phyloP scores from a whole-genome alignment of 2,329 filamentous ascomycete genomes.

The Colletotrichum paranaense region DNA sequence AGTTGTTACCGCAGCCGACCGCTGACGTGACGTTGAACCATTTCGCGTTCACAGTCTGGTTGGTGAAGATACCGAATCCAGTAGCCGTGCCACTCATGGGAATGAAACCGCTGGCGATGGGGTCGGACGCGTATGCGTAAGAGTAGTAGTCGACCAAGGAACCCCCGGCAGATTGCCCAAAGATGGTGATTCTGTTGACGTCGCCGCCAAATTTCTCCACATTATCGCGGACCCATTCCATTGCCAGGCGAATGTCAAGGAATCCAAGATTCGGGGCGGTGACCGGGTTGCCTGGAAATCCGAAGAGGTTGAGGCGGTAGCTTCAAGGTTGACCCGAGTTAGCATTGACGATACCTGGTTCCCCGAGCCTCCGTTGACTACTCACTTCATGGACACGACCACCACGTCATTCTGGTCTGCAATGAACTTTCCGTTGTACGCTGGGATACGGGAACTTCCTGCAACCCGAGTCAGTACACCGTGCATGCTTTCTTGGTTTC shows the following conservation, averaged over 20 bases:
- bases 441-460: constrained; percentile 26
- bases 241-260: constrained; percentile 37
- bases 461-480: constrained; percentile 10
- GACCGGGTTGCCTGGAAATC: constrained; percentile 47
- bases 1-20: constrained; percentile 43
- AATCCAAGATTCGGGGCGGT: constrained; percentile 35
- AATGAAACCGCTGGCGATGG: constrained; percentile 60
- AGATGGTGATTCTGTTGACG: constrained; percentile 40
- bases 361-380: not conserved
- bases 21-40: constrained; percentile 37
- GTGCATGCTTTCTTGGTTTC: not conserved
- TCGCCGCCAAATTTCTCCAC: constrained; percentile 38
- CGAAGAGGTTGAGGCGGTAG: constrained; percentile 57
- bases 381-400: constrained; percentile 56
- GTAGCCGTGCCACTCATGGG: constrained; percentile 51
- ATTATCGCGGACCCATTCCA: constrained; percentile 39
- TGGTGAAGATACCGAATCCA: constrained; percentile 40
- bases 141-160: constrained; percentile 57
- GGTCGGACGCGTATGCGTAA: constrained; percentile 60
- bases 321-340: constrained; percentile 21
- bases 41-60: constrained; percentile 21
- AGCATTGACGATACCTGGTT: not conserved
- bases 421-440: constrained; percentile 52
- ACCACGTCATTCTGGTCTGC: constrained; percentile 56
- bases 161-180: constrained; percentile 43